These are phyloP conservation scores for Wickerhamiella galacta DNA, from an alignment of 805 yeast genomes.

Conservation along the genomic window DNA sequence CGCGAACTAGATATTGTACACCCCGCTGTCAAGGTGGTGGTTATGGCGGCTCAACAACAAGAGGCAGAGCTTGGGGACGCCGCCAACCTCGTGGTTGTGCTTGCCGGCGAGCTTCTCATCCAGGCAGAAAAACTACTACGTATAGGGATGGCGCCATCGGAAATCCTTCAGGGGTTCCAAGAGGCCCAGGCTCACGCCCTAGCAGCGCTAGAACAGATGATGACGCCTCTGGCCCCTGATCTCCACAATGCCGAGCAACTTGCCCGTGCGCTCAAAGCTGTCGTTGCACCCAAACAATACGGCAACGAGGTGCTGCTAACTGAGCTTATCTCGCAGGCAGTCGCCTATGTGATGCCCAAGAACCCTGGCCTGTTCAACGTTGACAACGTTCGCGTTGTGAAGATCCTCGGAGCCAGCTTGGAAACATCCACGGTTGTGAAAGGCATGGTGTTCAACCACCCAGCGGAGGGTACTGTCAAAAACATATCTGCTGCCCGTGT, in stretches of 20 bases:
- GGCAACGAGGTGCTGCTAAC: constrained; percentile 72
- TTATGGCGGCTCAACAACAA: constrained; percentile 95
- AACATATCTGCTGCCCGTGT: constrained; percentile 59
- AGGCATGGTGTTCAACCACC: constrained; percentile 97
- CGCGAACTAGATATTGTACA: constrained; percentile 87
- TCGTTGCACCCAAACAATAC: constrained; percentile 82
- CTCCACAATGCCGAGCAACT: constrained; percentile 39
- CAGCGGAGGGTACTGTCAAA: constrained; percentile 86
- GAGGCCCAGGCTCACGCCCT: constrained; percentile 66
- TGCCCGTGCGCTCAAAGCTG: constrained; percentile 63
- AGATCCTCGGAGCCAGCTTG: constrained; percentile 84
- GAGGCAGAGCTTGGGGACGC: constrained; percentile 96
- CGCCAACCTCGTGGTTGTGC: constrained; percentile 75
- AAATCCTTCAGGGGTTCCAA: constrained; percentile 82
- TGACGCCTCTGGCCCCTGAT: constrained; percentile 42
- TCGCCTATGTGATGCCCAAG: constrained; percentile 57
- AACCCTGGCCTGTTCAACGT: constrained; percentile 60
- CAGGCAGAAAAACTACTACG: constrained; percentile 73
- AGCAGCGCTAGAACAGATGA: constrained; percentile 40
- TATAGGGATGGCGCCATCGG: constrained; percentile 79
- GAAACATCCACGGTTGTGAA: constrained; percentile 61
- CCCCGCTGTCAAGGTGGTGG: constrained; percentile 90
- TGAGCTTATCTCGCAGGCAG: constrained; percentile 69
- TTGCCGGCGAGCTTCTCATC: constrained; percentile 83
- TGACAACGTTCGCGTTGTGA: constrained; percentile 87